Conservation (phyloP, 192 early-diverging fungal genomes). For the Coemansia sp. region DNA sequence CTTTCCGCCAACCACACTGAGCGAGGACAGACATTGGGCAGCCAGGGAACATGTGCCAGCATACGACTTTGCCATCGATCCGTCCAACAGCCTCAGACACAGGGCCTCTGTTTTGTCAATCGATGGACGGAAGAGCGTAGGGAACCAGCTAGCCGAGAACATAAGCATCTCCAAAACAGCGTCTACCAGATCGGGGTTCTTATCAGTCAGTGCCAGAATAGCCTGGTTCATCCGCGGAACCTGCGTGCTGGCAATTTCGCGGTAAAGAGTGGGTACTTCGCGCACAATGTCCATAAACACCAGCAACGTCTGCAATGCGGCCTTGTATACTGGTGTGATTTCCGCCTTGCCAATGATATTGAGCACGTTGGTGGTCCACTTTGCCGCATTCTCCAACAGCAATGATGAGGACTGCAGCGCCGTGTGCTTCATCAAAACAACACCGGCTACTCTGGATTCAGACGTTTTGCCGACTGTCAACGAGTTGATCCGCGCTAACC, state of each 20-base stretch:
- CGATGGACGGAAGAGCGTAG: constrained; percentile 45
- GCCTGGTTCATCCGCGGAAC: constrained; percentile 52
- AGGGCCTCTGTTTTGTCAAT: constrained; percentile 45
- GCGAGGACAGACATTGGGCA: constrained; percentile 12
- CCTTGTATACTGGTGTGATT: constrained; percentile 18
- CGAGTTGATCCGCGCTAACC: constrained; percentile 48
- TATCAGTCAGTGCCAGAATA: constrained; percentile 36
- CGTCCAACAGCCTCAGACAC: constrained; percentile 34
- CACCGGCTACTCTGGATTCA: constrained; percentile 42
- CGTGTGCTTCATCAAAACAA: constrained; percentile 49
- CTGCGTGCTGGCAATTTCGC: constrained; percentile 44
- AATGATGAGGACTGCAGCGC: constrained; percentile 39
- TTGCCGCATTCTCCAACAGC: constrained; percentile 35
- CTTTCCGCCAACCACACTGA: constrained; percentile 36
- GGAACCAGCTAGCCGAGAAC: constrained; percentile 47
- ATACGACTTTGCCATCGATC: background rate
- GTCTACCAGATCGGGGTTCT: constrained; percentile 30
- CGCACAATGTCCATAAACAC: constrained; percentile 47
- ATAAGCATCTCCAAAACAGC: constrained; percentile 29
- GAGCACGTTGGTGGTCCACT: constrained; percentile 44
- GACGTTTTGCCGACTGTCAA: constrained; percentile 33
- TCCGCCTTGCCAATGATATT: constrained; percentile 37
- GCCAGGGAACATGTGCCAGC: constrained; percentile 13
- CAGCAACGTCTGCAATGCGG: constrained; percentile 33
- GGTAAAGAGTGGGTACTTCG: constrained; percentile 38